Base-by-base conservation (phyloP, 768 basidiomycete genomes). In the Pleurotus citrinopileatus region DNA sequence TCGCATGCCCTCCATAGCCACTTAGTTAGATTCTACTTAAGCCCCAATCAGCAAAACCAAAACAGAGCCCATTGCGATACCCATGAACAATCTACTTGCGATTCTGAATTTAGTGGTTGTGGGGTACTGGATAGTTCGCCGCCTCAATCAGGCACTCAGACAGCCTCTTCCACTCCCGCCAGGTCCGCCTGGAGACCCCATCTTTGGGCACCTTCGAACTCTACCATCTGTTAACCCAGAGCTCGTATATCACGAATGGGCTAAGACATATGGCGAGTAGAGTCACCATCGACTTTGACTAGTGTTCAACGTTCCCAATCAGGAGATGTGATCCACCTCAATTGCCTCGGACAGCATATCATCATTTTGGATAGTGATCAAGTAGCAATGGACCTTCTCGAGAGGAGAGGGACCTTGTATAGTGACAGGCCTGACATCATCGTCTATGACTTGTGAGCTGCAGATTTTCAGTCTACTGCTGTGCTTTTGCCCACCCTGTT, bases 151-250 rank as follows among this genome's bases (percentile, higher is more conserved):
- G n/a, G n/a, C n/a, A n/a, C n/a, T n/a, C 29, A 40, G 17, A 17
- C 38, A n/a, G 19, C 12, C 38, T n/a, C 12, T 40, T 17, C 17
- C 55, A 5, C 59, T 67, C 3, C 64, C 65, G 1, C 65, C 64
- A 5, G 55, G 67, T 6, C 67, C 65, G 9, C 66, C 63, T 3
- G 40, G 56, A n/a, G 63, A 68, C 42, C 63, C 66, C 3, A n/a
- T 69, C 36, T 56, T 69, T 9, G 67, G 67, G 4, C 66, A 69
- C 44, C 56, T 65, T 3, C 56, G 63, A 2, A 50, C 58, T 3
- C 59, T 66, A 10, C 63, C 62, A 2, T 20, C 55, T 1, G 44
- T 34, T 7, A 54, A 65, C 32, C 58, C 53, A 10, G 57, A 60
- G 2, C 57, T 58, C 5, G 54, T 53, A 2, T 66, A 63, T 38